Evolutionary conservation across 2,329 filamentous ascomycete genomes (phyloP).

Genomic region (Remersonia thermophila): DNA sequence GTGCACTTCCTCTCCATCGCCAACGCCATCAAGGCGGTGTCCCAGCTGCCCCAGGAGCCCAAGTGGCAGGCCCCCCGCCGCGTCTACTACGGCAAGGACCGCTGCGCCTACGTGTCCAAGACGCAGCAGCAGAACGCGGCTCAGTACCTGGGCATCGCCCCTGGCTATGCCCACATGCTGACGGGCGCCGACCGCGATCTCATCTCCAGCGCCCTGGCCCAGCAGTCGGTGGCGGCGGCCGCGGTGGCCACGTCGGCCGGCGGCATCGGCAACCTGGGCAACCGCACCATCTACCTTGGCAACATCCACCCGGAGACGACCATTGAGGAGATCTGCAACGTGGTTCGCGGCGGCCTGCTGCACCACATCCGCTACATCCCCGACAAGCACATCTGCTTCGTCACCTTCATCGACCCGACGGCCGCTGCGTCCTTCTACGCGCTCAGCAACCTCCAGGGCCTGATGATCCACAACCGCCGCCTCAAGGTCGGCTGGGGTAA

Average conservation of each 20-base stretch:
- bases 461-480: slow-evolving; percentile 98
- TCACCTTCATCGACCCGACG: slow-evolving; percentile 97
- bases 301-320: slow-evolving; percentile 99
- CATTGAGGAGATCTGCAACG: slow-evolving; percentile 98
- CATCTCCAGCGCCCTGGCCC: slow-evolving; percentile 89
- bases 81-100: slow-evolving; percentile 97
- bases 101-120: slow-evolving; percentile 97
- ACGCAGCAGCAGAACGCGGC: slow-evolving; percentile 98
- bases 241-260: slow-evolving; percentile 94
- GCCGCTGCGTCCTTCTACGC: slow-evolving; percentile 97
- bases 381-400: slow-evolving; percentile 99
- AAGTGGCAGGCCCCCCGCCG: slow-evolving; percentile 95
- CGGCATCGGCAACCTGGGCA: slow-evolving; percentile 93
- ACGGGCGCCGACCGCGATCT: slow-evolving; percentile 93
- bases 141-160: slow-evolving; percentile 93
- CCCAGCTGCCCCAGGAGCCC: slow-evolving; percentile 86
- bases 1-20: slow-evolving; percentile 95
- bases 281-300: slow-evolving; percentile 92
- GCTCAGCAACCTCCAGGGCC: slow-evolving; percentile 86
- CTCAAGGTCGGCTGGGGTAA: slow-evolving; percentile 99
- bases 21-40: slow-evolving; percentile 96
- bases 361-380: slow-evolving; percentile 99
- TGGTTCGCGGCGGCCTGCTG: slow-evolving; percentile 85
- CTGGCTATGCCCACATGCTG: slow-evolving; percentile 89
- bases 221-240: slow-evolving; percentile 93